These are phyloP conservation scores for Fusarium veterinarium DNA, from an alignment of 2,329 filamentous ascomycete genomes.

Conservation along the genomic window DNA sequence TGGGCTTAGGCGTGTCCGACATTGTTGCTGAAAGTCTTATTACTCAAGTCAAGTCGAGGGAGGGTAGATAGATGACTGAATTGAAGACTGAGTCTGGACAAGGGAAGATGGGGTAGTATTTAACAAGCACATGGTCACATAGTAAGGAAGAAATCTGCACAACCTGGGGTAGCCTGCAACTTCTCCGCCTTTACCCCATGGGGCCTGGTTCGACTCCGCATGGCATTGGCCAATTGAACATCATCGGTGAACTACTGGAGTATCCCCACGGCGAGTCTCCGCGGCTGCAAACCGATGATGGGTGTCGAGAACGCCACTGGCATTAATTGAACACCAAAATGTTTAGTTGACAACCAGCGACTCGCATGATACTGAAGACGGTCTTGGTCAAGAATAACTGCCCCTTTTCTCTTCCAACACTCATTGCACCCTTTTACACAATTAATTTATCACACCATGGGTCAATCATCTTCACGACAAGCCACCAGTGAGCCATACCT, in stretches of 20 bases:
- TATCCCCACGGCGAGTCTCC: background rate
- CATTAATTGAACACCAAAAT: background rate
- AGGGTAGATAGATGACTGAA: too few relatives aligned
- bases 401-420: background rate
- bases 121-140: background rate
- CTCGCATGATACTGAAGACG: background rate
- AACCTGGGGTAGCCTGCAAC: background rate
- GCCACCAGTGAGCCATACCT: background rate
- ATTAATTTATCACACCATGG: background rate
- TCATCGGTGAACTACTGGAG: background rate
- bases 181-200: conserved; percentile 5
- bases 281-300: background rate
- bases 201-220: conserved; percentile 1
- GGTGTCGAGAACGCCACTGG: background rate
- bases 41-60: background rate
- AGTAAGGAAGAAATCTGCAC: background rate
- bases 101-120: background rate
- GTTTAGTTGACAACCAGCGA: background rate
- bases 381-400: too few relatives aligned
- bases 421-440: background rate
- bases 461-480: background rate
- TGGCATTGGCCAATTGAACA: background rate
- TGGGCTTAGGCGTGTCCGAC: background rate
- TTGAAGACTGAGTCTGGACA: background rate
- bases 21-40: background rate